Percentiles rank a stretch among this genome's conserved stretches.
phyloP scores from a whole-genome alignment of 768 basidiomycete genomes.

The Lepiota subincarnata region DNA sequence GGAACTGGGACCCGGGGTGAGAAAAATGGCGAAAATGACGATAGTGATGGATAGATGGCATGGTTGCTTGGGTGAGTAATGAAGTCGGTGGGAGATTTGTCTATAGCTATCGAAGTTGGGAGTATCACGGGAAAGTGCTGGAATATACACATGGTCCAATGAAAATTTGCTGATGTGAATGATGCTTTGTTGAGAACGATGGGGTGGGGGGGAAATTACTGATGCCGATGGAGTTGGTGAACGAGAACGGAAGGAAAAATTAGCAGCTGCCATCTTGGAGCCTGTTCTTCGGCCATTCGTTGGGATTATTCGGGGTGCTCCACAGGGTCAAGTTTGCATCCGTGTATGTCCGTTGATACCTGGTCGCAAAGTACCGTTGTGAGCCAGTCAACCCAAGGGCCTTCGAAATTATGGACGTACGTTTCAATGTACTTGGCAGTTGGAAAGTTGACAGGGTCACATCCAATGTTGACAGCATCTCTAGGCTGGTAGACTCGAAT shows the following conservation, averaged over 20 bases:
- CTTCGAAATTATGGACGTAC: constrained; percentile 32
- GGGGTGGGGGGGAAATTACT: background rate
- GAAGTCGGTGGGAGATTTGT: constrained; percentile 3
- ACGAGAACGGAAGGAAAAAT: no score
- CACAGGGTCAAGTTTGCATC: constrained; percentile 41
- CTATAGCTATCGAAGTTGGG: background rate
- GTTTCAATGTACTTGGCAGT: constrained; percentile 72
- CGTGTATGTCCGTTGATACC: constrained; percentile 36
- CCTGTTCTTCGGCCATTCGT: constrained; percentile 37
- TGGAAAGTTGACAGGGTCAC: constrained; percentile 70
- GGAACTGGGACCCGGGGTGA: background rate
- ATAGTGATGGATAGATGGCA: background rate
- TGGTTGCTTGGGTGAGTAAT: background rate
- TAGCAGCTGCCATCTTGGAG: constrained; percentile 17
- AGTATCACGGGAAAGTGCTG: background rate
- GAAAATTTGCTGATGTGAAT: constrained; percentile 4
- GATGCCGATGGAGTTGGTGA: background rate
- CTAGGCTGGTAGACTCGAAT: constrained; percentile 70
- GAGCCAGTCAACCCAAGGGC: background rate
- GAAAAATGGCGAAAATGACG: background rate
- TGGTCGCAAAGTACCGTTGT: constrained; percentile 8
- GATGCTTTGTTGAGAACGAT: background rate
- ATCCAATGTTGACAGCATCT: constrained; percentile 50
- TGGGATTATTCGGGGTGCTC: constrained; percentile 26
- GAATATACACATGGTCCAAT: background rate